Evolutionary conservation across 352 stramenopile genomes (phyloP).

Genomic region (Globisporangium takayamanum): DNA sequence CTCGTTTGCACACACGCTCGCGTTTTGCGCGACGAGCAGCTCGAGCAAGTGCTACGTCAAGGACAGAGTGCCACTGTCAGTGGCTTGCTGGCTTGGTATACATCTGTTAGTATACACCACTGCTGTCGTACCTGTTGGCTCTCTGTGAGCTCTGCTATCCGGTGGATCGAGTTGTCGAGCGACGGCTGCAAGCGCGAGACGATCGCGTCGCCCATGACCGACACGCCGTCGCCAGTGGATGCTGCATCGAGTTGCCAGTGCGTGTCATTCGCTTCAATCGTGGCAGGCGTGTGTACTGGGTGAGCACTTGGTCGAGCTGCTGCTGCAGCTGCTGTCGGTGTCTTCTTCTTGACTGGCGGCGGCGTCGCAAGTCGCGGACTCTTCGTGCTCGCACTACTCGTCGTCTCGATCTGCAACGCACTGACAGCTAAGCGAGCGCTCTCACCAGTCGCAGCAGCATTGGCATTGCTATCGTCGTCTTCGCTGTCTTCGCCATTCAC

Average conservation of each 20-base stretch:
- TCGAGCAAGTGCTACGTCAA: conserved; percentile 37
- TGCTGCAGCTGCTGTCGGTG: background rate
- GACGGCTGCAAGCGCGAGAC: conserved; percentile 48
- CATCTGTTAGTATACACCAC: background rate
- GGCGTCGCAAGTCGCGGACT: background rate
- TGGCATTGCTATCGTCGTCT: background rate
- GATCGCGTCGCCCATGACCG: conserved; percentile 51
- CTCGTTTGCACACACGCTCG: conserved; percentile 40
- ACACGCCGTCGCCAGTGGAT: conserved; percentile 42
- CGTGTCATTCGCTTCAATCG: conserved; percentile 13
- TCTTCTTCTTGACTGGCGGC: background rate
- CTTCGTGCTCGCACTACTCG: too few relatives aligned
- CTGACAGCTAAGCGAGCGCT: background rate
- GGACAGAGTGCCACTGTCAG: background rate
- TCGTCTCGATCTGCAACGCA: background rate
- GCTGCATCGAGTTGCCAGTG: conserved; percentile 35
- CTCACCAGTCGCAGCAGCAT: background rate
- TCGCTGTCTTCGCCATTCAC: conserved; percentile 20
- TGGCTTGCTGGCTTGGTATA: background rate
- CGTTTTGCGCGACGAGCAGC: conserved; percentile 42
- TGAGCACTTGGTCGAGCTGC: background rate
- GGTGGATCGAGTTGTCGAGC: conserved; percentile 56
- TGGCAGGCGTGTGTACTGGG: background rate
- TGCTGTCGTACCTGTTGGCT: conserved; percentile 29
- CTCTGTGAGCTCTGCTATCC: conserved; percentile 62